A percentile compares a stretch with the other conserved stretches of the same genome.
Conservation (phyloP, 2,329 filamentous ascomycete species). For the Paramyrothecium sp. region DNA sequence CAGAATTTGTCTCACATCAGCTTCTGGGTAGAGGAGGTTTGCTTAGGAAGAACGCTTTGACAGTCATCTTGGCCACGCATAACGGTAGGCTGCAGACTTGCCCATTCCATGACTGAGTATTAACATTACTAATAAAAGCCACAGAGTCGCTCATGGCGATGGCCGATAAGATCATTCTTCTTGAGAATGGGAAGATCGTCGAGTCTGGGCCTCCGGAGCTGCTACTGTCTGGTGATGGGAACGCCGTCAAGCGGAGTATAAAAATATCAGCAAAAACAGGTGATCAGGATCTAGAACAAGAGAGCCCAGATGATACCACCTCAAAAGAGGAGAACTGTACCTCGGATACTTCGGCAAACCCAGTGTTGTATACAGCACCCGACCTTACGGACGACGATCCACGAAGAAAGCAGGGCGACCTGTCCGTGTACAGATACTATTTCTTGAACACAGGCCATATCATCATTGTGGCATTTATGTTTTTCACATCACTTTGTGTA, state of each 20-base stretch:
- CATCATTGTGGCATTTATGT: neutral
- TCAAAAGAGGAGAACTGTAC: no score
- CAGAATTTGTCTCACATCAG: constrained; percentile 31
- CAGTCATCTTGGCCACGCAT: constrained; percentile 8
- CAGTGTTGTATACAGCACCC: neutral
- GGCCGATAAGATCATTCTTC: neutral
- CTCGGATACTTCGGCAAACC: no score
- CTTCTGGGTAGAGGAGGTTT: constrained; percentile 32
- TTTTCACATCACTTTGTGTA: constrained; percentile 2
- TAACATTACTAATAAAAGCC: neutral
- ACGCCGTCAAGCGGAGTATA: neutral
- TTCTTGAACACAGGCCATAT: neutral
- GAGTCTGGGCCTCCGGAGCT: neutral
- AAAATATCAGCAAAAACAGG: neutral
- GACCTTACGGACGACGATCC: neutral
- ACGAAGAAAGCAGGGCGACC: constrained; percentile 7
- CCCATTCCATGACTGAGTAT: neutral
- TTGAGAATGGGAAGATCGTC: neutral
- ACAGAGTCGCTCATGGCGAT: neutral
- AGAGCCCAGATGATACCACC: constrained; percentile 3
- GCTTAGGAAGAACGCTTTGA: constrained; percentile 12
- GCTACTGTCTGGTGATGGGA: neutral
- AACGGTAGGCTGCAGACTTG: no score
- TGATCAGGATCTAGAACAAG: neutral
- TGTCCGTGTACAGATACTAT: constrained; percentile 9